phyloP scores from a whole-genome alignment of 78 protist genomes.

The Pigoraptor vietnamica region DNA sequence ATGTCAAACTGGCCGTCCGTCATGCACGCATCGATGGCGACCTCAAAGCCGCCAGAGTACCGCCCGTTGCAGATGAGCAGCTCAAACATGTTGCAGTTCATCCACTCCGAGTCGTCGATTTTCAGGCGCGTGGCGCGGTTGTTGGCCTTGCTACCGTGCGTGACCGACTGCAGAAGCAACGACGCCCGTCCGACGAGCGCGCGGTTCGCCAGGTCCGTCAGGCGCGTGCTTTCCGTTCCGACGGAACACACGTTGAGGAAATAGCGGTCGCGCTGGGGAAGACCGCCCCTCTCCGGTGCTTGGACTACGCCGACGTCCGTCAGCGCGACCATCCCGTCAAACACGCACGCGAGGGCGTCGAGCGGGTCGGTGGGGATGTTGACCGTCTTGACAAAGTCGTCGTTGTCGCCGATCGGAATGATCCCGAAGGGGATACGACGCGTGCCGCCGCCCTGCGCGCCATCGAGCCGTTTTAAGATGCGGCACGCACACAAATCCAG shows the following conservation, averaged over 20 bases:
- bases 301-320: not conserved
- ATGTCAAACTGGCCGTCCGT: slow-evolving; percentile 1
- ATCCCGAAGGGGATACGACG: not conserved
- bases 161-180: not conserved
- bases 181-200: not conserved
- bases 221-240: not conserved
- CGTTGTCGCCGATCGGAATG: not conserved
- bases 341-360: not conserved
- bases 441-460: not conserved
- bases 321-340: not conserved
- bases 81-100: not conserved
- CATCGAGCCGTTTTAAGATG: no score
- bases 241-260: not conserved
- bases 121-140: not conserved
- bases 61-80: not conserved
- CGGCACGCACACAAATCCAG: no score
- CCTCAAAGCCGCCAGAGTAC: not conserved
- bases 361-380: not conserved
- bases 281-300: not conserved
- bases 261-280: not conserved
- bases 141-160: not conserved
- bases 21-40: not conserved
- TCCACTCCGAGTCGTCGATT: not conserved
- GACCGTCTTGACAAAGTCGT: not conserved
- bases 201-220: not conserved